A percentile compares a stretch with the other conserved stretches of the same genome.
phyloP scores from a whole-genome alignment of 1,284 basidiomycete species.

The Violaceomyces palustris region DNA sequence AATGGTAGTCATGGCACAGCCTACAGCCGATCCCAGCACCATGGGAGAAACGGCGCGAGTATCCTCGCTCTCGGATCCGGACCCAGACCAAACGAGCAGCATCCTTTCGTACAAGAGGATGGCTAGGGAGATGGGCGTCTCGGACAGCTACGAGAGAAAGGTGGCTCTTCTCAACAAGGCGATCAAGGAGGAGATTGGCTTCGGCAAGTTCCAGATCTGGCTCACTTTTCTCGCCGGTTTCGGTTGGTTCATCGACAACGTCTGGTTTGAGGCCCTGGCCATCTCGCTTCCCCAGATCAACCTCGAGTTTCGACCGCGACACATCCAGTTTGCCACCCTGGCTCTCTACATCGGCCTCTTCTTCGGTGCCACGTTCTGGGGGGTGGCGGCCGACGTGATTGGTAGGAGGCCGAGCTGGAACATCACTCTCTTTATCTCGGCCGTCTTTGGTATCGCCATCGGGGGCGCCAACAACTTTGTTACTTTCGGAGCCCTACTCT shows the following conservation, averaged over 20 bases:
- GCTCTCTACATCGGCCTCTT: conserved; percentile 62
- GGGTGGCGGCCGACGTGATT: conserved; percentile 53
- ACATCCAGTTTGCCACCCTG: conserved; percentile 52
- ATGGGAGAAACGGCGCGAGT: too few relatives aligned
- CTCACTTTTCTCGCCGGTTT: conserved; percentile 61
- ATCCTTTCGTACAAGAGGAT: too few relatives aligned
- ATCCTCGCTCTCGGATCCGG: too few relatives aligned
- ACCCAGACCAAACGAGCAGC: too few relatives aligned
- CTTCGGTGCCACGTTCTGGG: conserved; percentile 61
- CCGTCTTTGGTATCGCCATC: conserved; percentile 62
- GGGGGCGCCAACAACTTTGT: conserved; percentile 61
- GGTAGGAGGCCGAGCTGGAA: conserved; percentile 61
- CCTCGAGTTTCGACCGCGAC: conserved; percentile 31
- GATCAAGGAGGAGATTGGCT: conserved; percentile 56
- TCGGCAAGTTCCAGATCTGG: conserved; percentile 63
- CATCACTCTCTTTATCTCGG: conserved; percentile 61
- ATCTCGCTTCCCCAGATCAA: conserved; percentile 43
- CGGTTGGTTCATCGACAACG: conserved; percentile 58
- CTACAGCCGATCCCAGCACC: too few relatives aligned
- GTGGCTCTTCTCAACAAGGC: conserved; percentile 36
- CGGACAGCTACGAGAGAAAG: conserved; percentile 40
- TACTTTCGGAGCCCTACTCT: conserved; percentile 58
- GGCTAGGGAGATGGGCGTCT: conserved; percentile 41
- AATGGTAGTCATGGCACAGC: too few relatives aligned
- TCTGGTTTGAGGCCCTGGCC: conserved; percentile 43